Conservation (phyloP, 129 eudicot genomes). For the Flaveria ramosissima region DNA sequence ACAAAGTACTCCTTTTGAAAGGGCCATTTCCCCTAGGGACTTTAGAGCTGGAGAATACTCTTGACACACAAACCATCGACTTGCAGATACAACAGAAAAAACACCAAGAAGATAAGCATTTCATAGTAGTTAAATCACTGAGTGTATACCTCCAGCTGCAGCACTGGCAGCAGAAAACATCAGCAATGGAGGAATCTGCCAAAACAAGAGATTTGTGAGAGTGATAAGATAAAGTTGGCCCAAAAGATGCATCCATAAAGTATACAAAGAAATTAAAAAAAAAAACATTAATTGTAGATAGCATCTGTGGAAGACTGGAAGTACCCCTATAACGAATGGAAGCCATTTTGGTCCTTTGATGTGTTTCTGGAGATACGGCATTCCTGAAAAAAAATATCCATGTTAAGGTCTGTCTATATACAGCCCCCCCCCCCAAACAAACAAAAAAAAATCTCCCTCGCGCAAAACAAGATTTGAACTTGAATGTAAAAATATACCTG, state of each 20-base stretch:
- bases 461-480: background rate
- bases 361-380: conserved; percentile 76
- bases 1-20: background rate
- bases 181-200: conserved; percentile 81
- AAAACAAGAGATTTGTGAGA: background rate
- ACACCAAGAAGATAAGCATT: background rate
- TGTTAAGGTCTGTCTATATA: conserved; percentile 3
- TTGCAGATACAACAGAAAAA: too few relatives aligned
- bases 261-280: background rate
- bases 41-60: background rate
- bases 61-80: conserved; percentile 4
- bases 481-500: conserved; percentile 42
- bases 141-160: conserved; percentile 79
- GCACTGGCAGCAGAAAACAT: conserved; percentile 83
- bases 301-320: conserved; percentile 2
- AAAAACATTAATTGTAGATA: background rate
- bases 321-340: conserved; percentile 89
- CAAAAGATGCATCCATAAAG: background rate
- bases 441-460: background rate
- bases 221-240: conserved; percentile 1
- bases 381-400: conserved; percentile 51
- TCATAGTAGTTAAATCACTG: conserved; percentile 2
- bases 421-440: background rate
- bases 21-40: background rate
- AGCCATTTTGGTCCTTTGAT: conserved; percentile 97